Evolutionary conservation across 2,329 filamentous ascomycete genomes (phyloP).

Genomic region (Cytospora chrysosperma): DNA sequence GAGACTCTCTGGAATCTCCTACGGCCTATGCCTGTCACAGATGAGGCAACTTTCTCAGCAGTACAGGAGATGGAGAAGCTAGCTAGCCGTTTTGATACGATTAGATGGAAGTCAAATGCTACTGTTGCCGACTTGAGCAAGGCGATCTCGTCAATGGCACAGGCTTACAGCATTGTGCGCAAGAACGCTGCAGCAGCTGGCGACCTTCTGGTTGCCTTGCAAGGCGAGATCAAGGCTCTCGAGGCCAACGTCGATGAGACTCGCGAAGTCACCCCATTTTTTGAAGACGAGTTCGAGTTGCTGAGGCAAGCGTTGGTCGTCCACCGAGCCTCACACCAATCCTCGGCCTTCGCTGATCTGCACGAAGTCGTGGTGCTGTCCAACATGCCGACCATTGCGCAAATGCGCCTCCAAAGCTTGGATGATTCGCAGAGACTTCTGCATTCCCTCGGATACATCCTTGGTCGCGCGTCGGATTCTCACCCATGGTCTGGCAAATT

Average conservation of each 20-base stretch:
- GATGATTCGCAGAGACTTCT: constrained; percentile 40
- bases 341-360: constrained; percentile 26
- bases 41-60: constrained; percentile 44
- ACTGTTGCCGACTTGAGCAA: constrained; percentile 51
- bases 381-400: constrained; percentile 41
- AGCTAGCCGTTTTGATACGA: constrained; percentile 57
- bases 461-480: constrained; percentile 34
- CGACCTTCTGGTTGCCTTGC: constrained; percentile 49
- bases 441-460: constrained; percentile 49
- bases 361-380: constrained; percentile 51
- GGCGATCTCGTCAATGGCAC: constrained; percentile 54
- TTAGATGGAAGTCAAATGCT: constrained; percentile 58
- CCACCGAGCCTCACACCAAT: constrained; percentile 31
- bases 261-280: constrained; percentile 46
- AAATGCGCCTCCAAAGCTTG: constrained; percentile 43
- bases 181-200: constrained; percentile 42
- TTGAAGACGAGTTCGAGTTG: constrained; percentile 55
- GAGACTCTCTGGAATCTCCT: constrained; percentile 73
- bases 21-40: constrained; percentile 59
- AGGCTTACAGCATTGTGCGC: constrained; percentile 58
- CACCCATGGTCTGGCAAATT: constrained; percentile 49
- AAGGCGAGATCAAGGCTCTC: constrained; percentile 51
- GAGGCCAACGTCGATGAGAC: constrained; percentile 46
- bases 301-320: constrained; percentile 54
- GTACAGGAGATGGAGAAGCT: constrained; percentile 54